These are phyloP conservation scores for Phytophthora idaei DNA, from an alignment of 352 stramenopile genomes.

Conservation along the genomic window DNA sequence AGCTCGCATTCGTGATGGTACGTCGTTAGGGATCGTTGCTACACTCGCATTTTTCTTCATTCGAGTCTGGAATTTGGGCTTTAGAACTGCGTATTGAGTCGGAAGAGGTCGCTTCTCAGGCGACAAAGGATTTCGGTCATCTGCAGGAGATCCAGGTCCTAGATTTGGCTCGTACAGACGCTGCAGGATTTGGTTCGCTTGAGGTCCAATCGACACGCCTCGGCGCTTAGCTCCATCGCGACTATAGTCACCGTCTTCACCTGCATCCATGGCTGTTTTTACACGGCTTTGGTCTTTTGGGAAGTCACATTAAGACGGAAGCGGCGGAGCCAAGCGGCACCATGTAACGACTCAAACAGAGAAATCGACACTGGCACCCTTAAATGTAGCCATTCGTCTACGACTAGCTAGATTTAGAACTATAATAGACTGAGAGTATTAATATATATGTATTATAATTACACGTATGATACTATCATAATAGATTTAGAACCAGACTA, in stretches of 20 bases:
- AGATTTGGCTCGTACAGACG: conserved; percentile 71
- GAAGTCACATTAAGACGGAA: too few species aligned
- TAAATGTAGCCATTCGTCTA: too few species aligned
- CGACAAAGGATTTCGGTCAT: conserved; percentile 9
- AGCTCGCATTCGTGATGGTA: neutral
- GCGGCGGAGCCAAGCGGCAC: too few species aligned
- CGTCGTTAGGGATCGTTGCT: conserved; percentile 28
- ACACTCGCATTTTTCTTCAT: conserved; percentile 61
- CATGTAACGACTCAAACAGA: too few species aligned
- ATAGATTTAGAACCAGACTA: too few species aligned
- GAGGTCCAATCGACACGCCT: conserved; percentile 50
- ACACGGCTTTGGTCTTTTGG: too few species aligned
- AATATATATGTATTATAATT: too few species aligned
- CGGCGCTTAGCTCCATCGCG: conserved; percentile 66
- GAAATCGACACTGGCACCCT: too few species aligned
- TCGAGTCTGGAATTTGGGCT: conserved; percentile 46
- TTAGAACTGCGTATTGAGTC: conserved; percentile 32
- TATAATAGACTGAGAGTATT: too few species aligned
- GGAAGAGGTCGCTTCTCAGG: conserved; percentile 8
- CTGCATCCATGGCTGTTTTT: conserved; percentile 8
- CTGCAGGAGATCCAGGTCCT: conserved; percentile 29
- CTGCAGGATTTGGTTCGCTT: conserved; percentile 68
- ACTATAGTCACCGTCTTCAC: neutral
- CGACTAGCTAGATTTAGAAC: too few species aligned
- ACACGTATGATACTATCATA: too few species aligned